These are phyloP conservation scores for Suhomyces kilbournensis DNA, from an alignment of 805 yeast species.

Conservation along the genomic window DNA sequence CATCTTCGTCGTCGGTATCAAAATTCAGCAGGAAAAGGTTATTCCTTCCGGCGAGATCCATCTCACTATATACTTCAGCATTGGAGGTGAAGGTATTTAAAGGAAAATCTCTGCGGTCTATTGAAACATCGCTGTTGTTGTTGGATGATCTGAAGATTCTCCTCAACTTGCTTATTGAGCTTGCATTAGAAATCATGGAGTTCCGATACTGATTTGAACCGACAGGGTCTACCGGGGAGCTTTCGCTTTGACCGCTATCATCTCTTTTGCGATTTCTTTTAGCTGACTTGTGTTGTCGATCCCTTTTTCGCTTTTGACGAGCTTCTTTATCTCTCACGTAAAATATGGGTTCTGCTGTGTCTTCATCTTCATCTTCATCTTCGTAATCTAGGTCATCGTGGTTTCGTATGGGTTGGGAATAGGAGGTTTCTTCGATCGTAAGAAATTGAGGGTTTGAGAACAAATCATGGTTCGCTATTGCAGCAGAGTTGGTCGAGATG, in stretches of 20 bases:
- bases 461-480: conserved; percentile 7
- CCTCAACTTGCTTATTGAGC: conserved; percentile 10
- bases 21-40: conserved; percentile 16
- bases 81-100: background rate
- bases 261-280: background rate
- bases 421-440: background rate
- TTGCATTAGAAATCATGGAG: conserved; percentile 8
- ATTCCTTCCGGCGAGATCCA: conserved; percentile 9
- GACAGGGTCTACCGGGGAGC: background rate
- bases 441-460: conserved; percentile 4
- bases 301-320: background rate
- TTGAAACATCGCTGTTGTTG: background rate
- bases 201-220: background rate
- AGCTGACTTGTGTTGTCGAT: background rate
- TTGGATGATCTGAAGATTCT: conserved; percentile 6
- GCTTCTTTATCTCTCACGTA: background rate
- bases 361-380: background rate
- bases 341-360: background rate
- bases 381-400: background rate
- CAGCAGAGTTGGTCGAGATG: conserved; percentile 9
- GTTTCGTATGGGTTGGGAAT: background rate
- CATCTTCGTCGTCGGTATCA: conserved; percentile 15
- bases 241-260: background rate
- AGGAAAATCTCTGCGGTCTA: background rate
- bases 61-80: conserved; percentile 2